Evolutionary conservation across 139 green algal species (phyloP).

Genomic region (Closterium sp.): DNA sequence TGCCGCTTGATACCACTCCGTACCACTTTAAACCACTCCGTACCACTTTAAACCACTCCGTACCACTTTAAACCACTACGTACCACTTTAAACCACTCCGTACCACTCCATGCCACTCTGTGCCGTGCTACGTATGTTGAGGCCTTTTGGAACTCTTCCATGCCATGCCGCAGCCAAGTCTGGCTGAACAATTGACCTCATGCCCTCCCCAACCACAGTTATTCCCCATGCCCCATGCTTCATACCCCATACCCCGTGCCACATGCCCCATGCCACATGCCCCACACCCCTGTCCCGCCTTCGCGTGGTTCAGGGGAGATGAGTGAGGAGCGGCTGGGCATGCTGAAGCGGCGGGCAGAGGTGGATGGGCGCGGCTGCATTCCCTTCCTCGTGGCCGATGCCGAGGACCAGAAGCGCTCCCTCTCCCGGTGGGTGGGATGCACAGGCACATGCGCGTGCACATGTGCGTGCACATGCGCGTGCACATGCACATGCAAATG

Average conservation of each 20-base stretch:
- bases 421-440: background rate
- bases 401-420: background rate
- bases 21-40: background rate
- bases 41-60: background rate
- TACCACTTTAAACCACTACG: no score
- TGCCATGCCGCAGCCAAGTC: no score
- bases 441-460: background rate
- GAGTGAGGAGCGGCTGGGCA: conserved; percentile 44
- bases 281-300: background rate
- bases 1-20: no score
- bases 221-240: no score
- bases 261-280: no score
- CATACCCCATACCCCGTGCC: no score
- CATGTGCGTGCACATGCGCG: background rate
- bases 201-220: no score
- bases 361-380: conserved; percentile 17
- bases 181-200: no score
- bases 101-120: no score
- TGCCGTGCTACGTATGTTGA: no score
- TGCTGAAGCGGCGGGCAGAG: conserved; percentile 51
- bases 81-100: no score
- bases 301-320: conserved; percentile 8
- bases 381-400: background rate
- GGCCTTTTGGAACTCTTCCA: no score
- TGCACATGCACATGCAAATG: background rate